phyloP scores from a whole-genome alignment of 768 basidiomycete genomes.

The Suillus brevipes region DNA sequence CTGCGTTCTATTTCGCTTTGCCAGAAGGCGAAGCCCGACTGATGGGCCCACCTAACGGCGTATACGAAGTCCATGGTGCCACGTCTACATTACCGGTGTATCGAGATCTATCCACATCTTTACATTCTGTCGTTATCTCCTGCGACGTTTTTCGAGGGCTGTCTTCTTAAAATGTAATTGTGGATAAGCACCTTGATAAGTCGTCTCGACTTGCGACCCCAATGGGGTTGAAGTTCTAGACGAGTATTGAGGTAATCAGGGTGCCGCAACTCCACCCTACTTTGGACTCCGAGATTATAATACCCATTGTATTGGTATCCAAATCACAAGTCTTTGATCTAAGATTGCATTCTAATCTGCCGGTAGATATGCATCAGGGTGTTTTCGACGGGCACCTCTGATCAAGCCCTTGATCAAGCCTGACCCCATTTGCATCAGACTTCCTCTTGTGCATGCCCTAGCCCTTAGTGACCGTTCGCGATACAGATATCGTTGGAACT shows the following conservation, averaged over 20 bases:
- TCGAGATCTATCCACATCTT: not conserved
- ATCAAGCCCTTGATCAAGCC: not conserved
- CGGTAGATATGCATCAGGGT: not conserved
- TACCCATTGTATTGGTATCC: not conserved
- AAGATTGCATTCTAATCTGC: not conserved
- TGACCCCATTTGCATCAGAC: not conserved
- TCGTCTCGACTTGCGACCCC: not conserved
- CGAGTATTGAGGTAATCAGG: not conserved
- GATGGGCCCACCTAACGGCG: not conserved
- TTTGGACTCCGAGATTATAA: not conserved
- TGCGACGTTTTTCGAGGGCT: not conserved
- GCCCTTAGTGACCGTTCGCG: not conserved
- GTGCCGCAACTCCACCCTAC: not conserved
- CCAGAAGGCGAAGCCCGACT: not conserved
- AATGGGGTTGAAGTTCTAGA: not conserved
- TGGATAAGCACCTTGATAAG: not conserved
- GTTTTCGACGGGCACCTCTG: not conserved
- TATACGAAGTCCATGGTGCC: not conserved
- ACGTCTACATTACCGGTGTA: not conserved
- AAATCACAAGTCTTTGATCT: not conserved
- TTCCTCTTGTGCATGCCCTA: not conserved
- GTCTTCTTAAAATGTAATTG: not conserved
- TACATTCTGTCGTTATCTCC: not conserved
- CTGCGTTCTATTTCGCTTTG: not conserved
- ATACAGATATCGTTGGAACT: not conserved